Evolutionary conservation across 305 asterid species (phyloP).

Genomic region (Fraxinus sp.): DNA sequence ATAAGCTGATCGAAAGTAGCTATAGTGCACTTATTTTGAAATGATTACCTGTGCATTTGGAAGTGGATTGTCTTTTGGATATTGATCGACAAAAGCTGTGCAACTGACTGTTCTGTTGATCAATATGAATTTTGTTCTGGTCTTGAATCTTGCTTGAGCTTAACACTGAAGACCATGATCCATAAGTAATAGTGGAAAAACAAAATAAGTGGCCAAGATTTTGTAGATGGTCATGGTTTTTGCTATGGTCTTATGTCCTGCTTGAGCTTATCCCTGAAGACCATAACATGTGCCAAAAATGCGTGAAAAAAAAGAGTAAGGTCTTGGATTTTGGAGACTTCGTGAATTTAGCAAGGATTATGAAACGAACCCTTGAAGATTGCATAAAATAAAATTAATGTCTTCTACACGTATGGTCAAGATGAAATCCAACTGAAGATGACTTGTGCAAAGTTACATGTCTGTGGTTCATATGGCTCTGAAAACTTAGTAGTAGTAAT

Average conservation of each 20-base stretch:
- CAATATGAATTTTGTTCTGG: neutral
- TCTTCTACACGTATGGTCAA: neutral
- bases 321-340: neutral
- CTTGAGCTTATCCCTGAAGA: neutral
- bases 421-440: neutral
- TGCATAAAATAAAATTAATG: neutral
- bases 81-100: neutral
- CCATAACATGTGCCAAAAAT: neutral
- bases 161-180: neutral
- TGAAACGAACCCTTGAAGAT: neutral
- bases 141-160: neutral
- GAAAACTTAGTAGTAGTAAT: neutral
- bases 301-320: neutral
- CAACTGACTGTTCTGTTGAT: neutral
- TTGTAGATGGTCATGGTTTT: neutral
- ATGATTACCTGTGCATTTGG: neutral
- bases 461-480: neutral
- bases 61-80: neutral
- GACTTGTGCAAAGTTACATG: neutral
- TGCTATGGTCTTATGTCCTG: neutral
- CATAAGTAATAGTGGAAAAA: neutral
- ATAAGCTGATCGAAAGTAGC: neutral
- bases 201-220: neutral
- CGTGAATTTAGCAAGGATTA: neutral
- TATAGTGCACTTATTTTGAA: neutral